Conservation (phyloP, 345 rosid species). For the Aquilaria yunnanensis region DNA sequence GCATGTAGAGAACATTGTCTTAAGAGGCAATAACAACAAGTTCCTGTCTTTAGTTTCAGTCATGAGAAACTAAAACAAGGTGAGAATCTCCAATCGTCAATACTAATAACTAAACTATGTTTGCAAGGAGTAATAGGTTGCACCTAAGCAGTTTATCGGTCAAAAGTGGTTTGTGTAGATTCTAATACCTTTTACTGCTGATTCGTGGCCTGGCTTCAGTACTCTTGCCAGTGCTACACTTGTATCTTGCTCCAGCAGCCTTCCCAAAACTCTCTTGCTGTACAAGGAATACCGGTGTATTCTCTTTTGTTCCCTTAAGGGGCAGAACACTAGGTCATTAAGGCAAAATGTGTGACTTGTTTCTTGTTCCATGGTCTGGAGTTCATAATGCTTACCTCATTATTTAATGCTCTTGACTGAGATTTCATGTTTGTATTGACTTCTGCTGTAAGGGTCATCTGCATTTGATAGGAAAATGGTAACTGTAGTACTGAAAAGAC, state of each 20-base stretch:
- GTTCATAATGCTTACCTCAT: conserved; percentile 24
- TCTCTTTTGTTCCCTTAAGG: conserved; percentile 37
- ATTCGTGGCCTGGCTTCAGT: conserved; percentile 9
- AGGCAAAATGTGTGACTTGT: not conserved
- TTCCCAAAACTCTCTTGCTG: conserved; percentile 13
- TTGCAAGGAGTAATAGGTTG: too few species aligned
- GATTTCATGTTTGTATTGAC: conserved; percentile 15
- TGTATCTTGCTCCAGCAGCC: conserved; percentile 18
- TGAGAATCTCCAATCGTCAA: too few species aligned
- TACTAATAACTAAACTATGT: too few species aligned
- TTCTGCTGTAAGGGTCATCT: conserved; percentile 42
- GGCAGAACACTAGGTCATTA: conserved; percentile 5
- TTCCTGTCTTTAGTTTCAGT: too few species aligned
- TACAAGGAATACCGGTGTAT: conserved; percentile 18
- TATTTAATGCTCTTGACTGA: conserved; percentile 16
- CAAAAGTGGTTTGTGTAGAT: not conserved
- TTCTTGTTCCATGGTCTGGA: not conserved
- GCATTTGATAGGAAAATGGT: conserved; percentile 12
- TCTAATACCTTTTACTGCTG: conserved; percentile 23
- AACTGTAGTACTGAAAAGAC: not conserved
- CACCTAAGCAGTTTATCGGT: too few species aligned
- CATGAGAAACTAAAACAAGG: too few species aligned
- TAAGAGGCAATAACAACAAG: not conserved
- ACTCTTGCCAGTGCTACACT: conserved; percentile 18
- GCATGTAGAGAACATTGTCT: not conserved